Evolutionary conservation across 805 yeast species (phyloP).

Genomic region (Saccharomycopsis guyanensis): DNA sequence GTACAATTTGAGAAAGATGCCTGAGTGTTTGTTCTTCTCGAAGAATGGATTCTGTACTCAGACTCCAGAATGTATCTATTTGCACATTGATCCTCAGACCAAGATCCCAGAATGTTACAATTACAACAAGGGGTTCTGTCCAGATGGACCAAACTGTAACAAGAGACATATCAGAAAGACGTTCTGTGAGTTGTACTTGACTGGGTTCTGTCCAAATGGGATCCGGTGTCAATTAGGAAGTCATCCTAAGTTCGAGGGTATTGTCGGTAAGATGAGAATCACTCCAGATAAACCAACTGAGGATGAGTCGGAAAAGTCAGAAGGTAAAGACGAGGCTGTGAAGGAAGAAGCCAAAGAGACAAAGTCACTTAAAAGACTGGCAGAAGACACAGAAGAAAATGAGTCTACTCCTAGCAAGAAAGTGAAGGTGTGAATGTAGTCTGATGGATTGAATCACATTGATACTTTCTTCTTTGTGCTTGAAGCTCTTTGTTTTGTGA

Average conservation of each 20-base stretch:
- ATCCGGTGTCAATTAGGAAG: conserved; percentile 60
- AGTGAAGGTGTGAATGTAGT: too few relatives aligned
- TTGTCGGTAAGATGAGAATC: conserved; percentile 34
- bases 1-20: conserved; percentile 89
- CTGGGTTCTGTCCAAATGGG: conserved; percentile 93
- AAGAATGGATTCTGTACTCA: conserved; percentile 83
- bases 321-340: not conserved
- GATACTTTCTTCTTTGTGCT: too few relatives aligned
- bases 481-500: too few relatives aligned
- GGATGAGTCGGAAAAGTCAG: not conserved
- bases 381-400: not conserved
- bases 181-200: conserved; percentile 69
- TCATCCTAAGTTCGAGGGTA: conserved; percentile 72
- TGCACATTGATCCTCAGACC: conserved; percentile 84
- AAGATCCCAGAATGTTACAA: conserved; percentile 83
- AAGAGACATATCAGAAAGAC: conserved; percentile 72
- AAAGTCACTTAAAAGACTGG: not conserved
- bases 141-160: conserved; percentile 80
- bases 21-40: conserved; percentile 85
- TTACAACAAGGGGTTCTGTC: conserved; percentile 85
- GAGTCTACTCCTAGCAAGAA: not conserved
- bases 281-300: conserved; percentile 26
- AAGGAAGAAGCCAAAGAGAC: conserved; percentile 1
- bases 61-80: conserved; percentile 86
- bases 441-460: too few relatives aligned